Conservation (phyloP, 139 green algal species). For the Monoraphidium neglectum region DNA sequence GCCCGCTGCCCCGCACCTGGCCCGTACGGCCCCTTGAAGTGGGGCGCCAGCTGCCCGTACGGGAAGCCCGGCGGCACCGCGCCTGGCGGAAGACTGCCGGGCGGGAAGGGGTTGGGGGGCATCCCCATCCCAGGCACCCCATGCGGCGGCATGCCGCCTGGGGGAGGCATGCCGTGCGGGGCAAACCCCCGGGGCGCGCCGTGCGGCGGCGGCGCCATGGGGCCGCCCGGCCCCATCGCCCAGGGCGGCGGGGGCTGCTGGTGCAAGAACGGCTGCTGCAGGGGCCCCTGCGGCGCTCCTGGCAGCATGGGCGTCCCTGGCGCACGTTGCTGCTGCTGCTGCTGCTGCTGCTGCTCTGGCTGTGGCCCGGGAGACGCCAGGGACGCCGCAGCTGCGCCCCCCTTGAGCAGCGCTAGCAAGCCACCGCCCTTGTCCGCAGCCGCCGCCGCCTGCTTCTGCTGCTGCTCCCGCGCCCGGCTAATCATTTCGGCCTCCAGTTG, state of each 20-base stretch:
- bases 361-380: not conserved
- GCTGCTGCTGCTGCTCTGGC: slow-evolving; percentile 17
- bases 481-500: slow-evolving; percentile 54
- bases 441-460: slow-evolving; percentile 1
- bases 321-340: slow-evolving; percentile 23
- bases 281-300: not conserved
- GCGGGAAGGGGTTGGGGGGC: too few species aligned
- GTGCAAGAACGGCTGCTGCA: slow-evolving; percentile 5
- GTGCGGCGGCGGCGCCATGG: slow-evolving; percentile 2
- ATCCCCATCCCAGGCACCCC: too few species aligned
- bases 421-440: not conserved
- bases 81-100: too few species aligned
- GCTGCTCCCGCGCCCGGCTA: slow-evolving; percentile 17
- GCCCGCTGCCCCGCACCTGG: too few species aligned
- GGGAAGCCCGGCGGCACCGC: too few species aligned
- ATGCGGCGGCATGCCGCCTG: too few species aligned
- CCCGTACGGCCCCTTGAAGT: too few species aligned
- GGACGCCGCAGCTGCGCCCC: slow-evolving; percentile 7
- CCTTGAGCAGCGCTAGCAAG: slow-evolving; percentile 22
- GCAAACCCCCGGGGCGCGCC: too few species aligned
- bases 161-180: too few species aligned
- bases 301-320: not conserved
- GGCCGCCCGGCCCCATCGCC: not conserved
- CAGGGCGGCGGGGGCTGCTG: too few species aligned
- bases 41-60: too few species aligned